phyloP scores from a whole-genome alignment of 2,329 filamentous ascomycete species.

The Aspergillus ochraceus region DNA sequence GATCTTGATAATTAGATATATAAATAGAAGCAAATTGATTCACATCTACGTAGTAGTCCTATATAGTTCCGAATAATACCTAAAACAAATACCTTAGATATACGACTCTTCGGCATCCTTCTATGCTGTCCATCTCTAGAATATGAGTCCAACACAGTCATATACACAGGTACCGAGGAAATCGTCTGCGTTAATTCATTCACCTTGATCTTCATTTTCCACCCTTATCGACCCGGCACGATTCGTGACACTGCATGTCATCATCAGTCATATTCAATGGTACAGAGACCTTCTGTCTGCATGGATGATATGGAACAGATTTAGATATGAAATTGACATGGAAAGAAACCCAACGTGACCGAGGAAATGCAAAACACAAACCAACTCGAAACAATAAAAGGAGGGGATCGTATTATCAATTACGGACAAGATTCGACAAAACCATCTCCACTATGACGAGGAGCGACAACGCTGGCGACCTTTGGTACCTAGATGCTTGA shows the following conservation, averaged over 20 bases:
- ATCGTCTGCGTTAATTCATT: neutral
- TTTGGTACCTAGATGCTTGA: conserved; percentile 26
- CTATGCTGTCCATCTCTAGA: too few species aligned
- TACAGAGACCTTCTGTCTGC: neutral
- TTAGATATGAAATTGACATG: too few species aligned
- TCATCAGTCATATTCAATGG: conserved; percentile 1
- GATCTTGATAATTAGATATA: too few species aligned
- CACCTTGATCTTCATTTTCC: neutral
- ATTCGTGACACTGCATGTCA: neutral
- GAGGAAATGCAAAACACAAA: neutral
- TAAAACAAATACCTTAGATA: too few species aligned
- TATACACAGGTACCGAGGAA: too few species aligned
- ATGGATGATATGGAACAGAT: neutral
- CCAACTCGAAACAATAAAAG: conserved; percentile 1
- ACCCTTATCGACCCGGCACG: too few species aligned
- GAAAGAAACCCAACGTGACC: neutral
- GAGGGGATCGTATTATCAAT: conserved; percentile 15
- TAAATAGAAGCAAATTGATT: too few species aligned
- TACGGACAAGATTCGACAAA: conserved; percentile 17
- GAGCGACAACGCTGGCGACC: conserved; percentile 9
- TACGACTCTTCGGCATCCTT: too few species aligned
- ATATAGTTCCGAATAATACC: too few species aligned
- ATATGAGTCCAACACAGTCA: too few species aligned
- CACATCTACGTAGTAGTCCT: too few species aligned
- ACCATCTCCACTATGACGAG: conserved; percentile 3